phyloP scores from a whole-genome alignment of 129 eudicot species.

The sunflower (Helianthus annuus) region DNA sequence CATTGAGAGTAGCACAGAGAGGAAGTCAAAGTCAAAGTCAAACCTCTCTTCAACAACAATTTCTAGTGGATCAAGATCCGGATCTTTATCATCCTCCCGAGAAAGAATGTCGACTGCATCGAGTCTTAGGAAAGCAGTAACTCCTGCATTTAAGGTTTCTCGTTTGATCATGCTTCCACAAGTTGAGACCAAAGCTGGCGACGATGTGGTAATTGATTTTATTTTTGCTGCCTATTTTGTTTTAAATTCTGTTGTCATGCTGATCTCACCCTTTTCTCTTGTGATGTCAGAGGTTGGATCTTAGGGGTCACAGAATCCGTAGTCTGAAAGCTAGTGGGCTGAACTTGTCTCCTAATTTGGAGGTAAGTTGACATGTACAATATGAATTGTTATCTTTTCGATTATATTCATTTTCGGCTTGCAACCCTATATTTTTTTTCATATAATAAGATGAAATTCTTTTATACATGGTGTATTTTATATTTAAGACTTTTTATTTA shows the following conservation, averaged over 20 bases:
- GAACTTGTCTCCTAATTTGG: constrained; percentile 80
- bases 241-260: constrained; percentile 3
- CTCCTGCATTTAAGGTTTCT: constrained; percentile 74
- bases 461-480: not conserved
- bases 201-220: constrained; percentile 67
- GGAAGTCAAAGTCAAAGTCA: constrained; percentile 49
- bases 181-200: constrained; percentile 89
- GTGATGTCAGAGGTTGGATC: constrained; percentile 81
- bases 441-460: not conserved
- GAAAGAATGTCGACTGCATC: constrained; percentile 60
- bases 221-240: constrained; percentile 7
- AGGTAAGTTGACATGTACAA: constrained; percentile 52
- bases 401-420: not conserved
- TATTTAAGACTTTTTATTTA: not conserved
- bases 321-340: constrained; percentile 63
- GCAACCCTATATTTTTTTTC: constrained; percentile 1
- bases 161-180: constrained; percentile 90
- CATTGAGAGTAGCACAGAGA: constrained; percentile 50
- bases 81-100: constrained; percentile 51
- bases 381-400: not conserved
- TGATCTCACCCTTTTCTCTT: constrained; percentile 1
- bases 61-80: constrained; percentile 61
- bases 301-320: constrained; percentile 92
- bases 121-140: constrained; percentile 54
- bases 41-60: constrained; percentile 49